Evolutionary conservation across 768 basidiomycete genomes (phyloP), one percentile per base, ranked within the genome.

Genomic region (Cytidiella melzeri): DNA sequence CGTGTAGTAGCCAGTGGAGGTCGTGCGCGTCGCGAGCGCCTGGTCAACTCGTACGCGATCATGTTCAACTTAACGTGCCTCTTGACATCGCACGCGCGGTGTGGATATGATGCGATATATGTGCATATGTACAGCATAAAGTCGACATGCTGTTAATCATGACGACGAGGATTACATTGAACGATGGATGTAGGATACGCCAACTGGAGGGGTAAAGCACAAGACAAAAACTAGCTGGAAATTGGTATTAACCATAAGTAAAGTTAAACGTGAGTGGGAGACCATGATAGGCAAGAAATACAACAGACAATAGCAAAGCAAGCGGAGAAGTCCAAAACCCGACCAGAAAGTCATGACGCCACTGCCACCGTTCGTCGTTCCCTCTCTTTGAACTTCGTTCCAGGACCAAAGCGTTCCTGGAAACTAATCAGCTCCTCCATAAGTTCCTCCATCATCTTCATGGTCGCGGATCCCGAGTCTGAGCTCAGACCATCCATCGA

Each of bases 381-480:
- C 39, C 68, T 59, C 38, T 69, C 68, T 53, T 64, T 70, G 40
- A 55, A 64, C 63, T 73, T 77, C 41, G 69, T 63, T 26, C 75
- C 72, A 5, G 74, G 74, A n/a, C 87, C 87, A 68, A 88, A 93
- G 48, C 80, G 76, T 63, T 94, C 91, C 68, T 94, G 92, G 63
- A 95, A 94, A 34, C 69, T 73, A 55, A 93, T 90, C 21, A 94
- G 69, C 64, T 94, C 92, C 60, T 88, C 80, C 83, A 92, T 92
- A 9, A 95, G 71, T 58, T 87, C 89, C 62, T 92, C 92, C 85
- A 95, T 89, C 71, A 87, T 74, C 67, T 79, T 83, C 80, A 88
- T 86, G 36, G 85, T 85, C 61, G 63, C 62, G 41, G 57, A 38
- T 6, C 45, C 55, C 2, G 57, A 48, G 41, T 61, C 55, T 36